These are phyloP conservation scores for Pichia heedii DNA, from an alignment of 805 yeast species.

Conservation along the genomic window DNA sequence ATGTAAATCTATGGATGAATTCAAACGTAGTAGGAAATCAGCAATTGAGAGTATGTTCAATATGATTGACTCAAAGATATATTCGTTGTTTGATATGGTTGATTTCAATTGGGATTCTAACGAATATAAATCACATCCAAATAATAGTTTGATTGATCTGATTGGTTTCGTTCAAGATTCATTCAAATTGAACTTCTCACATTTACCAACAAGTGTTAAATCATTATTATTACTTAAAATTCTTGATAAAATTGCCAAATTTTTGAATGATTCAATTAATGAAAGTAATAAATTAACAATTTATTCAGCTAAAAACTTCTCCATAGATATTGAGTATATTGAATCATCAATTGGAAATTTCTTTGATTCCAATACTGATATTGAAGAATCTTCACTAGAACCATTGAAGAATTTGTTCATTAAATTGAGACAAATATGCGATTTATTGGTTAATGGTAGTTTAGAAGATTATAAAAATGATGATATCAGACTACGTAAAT, in stretches of 20 bases:
- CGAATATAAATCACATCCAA: conserved; percentile 48
- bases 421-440: conserved; percentile 73
- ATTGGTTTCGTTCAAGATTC: conserved; percentile 78
- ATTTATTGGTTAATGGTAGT: conserved; percentile 51
- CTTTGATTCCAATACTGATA: conserved; percentile 3
- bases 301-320: conserved; percentile 61
- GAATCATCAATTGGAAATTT: conserved; percentile 45
- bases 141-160: conserved; percentile 69
- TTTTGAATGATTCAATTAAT: conserved; percentile 53
- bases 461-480: conserved; percentile 41
- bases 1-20: conserved; percentile 35
- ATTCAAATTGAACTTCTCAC: conserved; percentile 76
- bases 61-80: conserved; percentile 72
- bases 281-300: conserved; percentile 45
- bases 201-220: conserved; percentile 68
- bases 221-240: conserved; percentile 78
- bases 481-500: conserved; percentile 49
- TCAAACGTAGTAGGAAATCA: conserved; percentile 43
- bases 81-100: conserved; percentile 72
- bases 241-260: conserved; percentile 73
- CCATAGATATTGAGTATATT: conserved; percentile 67
- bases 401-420: conserved; percentile 32
- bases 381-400: conserved; percentile 1
- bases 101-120: conserved; percentile 77
- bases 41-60: conserved; percentile 79